phyloP scores from a whole-genome alignment of 129 eudicot genomes.

The Gnaphalium uliginosum region DNA sequence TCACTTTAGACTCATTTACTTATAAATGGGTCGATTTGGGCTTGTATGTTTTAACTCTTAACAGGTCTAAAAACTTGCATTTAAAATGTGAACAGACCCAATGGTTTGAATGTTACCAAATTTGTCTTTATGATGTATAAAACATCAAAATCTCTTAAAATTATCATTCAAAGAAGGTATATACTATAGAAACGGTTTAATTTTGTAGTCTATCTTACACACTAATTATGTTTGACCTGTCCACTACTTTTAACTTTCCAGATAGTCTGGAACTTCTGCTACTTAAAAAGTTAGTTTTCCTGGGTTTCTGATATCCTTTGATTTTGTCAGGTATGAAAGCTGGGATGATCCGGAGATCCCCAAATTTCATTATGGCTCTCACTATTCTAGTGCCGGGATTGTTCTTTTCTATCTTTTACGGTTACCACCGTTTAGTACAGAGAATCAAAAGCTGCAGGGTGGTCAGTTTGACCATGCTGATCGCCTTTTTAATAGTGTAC shows the following conservation, averaged over 20 bases:
- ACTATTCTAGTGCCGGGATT: slow-evolving; percentile 99
- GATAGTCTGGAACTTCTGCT: not conserved
- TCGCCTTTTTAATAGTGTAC: slow-evolving; percentile 88
- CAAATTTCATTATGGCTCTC: slow-evolving; percentile 96
- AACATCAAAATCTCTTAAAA: not conserved
- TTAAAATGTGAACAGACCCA: not conserved
- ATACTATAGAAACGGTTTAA: no score
- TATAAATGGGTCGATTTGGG: not conserved
- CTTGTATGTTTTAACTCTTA: slow-evolving; percentile 4
- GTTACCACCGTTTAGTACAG: slow-evolving; percentile 89
- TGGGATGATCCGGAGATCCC: slow-evolving; percentile 99
- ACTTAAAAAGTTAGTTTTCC: not conserved
- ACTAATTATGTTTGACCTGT: not conserved
- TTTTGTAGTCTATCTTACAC: not conserved
- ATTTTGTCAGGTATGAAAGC: slow-evolving; percentile 74
- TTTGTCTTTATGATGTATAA: not conserved
- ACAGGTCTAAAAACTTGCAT: not conserved
- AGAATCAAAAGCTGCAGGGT: slow-evolving; percentile 96
- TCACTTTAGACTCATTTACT: not conserved
- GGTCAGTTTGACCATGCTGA: slow-evolving; percentile 99
- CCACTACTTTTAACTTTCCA: not conserved
- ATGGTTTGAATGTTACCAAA: not conserved
- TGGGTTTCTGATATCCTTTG: not conserved
- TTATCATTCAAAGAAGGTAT: no score
- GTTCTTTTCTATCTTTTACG: slow-evolving; percentile 95